Evolutionary conservation across 208 protist species (phyloP).

Genomic region (Entamoeba moshkovskii): DNA sequence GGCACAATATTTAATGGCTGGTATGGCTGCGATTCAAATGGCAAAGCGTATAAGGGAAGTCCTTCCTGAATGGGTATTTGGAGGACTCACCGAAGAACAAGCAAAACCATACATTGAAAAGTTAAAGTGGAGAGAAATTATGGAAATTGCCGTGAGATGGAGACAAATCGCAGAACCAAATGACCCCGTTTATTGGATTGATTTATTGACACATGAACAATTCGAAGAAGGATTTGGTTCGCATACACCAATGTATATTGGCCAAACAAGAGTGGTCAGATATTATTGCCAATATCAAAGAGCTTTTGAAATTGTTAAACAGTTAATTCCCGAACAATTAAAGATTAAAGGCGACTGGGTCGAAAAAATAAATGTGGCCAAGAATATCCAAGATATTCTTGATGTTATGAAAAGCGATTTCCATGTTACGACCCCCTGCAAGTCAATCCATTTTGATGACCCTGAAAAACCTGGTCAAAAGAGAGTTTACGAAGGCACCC

Average conservation of each 20-base stretch:
- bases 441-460: constrained; percentile 8
- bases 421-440: constrained; percentile 44
- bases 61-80: neutral
- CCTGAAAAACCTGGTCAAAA: constrained; percentile 2
- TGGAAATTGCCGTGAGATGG: constrained; percentile 43
- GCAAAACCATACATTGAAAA: neutral
- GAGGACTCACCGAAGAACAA: constrained; percentile 1
- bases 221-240: constrained; percentile 48
- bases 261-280: constrained; percentile 43
- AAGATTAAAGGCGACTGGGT: neutral
- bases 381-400: constrained; percentile 32
- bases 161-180: constrained; percentile 44
- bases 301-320: constrained; percentile 29
- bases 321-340: constrained; percentile 2
- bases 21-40: constrained; percentile 38
- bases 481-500: constrained; percentile 41
- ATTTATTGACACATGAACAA: constrained; percentile 42
- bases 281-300: constrained; percentile 41
- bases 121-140: constrained; percentile 46
- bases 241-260: constrained; percentile 45
- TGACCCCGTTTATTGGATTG: constrained; percentile 46
- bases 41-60: constrained; percentile 21
- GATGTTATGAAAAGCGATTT: constrained; percentile 43
- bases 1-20: constrained; percentile 37
- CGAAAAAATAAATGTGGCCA: neutral